phyloP scores from a whole-genome alignment of 2,329 filamentous ascomycete species.

The Colletotrichum theobromicola region DNA sequence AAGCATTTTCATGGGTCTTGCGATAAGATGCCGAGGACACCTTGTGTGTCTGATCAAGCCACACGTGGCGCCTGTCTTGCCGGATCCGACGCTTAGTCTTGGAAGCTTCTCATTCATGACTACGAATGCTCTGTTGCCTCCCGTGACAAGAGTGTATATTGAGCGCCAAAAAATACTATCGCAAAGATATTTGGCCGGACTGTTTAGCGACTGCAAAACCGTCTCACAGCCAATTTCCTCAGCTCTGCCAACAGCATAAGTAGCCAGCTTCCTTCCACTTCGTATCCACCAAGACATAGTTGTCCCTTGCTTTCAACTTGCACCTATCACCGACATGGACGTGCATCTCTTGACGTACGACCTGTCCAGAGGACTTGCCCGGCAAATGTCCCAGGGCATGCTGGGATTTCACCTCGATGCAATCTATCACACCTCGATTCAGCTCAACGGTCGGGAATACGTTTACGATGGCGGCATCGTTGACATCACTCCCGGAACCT shows the following conservation, averaged over 20 bases:
- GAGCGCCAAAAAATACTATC: neutral
- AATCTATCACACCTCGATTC: slow-evolving; percentile 92
- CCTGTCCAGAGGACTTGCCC: slow-evolving; percentile 67
- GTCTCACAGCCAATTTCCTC: too few species aligned
- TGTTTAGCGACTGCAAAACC: too few species aligned
- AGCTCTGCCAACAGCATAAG: neutral
- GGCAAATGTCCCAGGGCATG: slow-evolving; percentile 58
- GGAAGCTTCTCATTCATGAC: slow-evolving; percentile 17
- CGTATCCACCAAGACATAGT: neutral
- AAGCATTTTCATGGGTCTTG: neutral
- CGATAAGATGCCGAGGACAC: neutral
- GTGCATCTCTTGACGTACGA: slow-evolving; percentile 82
- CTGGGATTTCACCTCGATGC: slow-evolving; percentile 77
- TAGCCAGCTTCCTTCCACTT: too few species aligned
- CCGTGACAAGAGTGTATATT: neutral
- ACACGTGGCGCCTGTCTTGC: slow-evolving; percentile 1
- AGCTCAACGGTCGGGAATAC: slow-evolving; percentile 85
- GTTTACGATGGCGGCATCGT: slow-evolving; percentile 90
- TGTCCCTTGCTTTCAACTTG: neutral
- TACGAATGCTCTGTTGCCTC: slow-evolving; percentile 17
- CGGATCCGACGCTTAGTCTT: slow-evolving; percentile 1
- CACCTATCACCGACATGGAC: slow-evolving; percentile 58
- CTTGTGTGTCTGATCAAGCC: neutral
- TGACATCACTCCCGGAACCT: slow-evolving; percentile 78
- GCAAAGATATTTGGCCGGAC: neutral